Evolutionary conservation across 2,329 filamentous ascomycete genomes (phyloP).

Genomic region (Colletotrichum magnum): DNA sequence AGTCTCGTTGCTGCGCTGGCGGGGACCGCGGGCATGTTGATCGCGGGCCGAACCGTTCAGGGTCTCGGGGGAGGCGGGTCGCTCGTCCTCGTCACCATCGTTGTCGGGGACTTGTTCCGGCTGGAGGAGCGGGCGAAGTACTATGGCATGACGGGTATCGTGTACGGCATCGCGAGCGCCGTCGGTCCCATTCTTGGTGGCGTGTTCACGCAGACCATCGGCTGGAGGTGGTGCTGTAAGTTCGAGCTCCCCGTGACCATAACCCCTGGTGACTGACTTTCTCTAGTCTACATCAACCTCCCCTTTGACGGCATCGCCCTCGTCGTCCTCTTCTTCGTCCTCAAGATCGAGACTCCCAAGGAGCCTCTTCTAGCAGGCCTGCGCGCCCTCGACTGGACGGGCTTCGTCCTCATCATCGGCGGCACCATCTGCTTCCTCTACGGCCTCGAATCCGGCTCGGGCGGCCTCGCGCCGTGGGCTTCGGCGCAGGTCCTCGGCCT

Average conservation of each 20-base stretch:
- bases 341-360: constrained; percentile 70
- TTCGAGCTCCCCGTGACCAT: constrained; percentile 43
- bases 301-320: constrained; percentile 59
- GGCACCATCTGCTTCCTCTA: constrained; percentile 72
- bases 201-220: constrained; percentile 68
- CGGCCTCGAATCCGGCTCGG: constrained; percentile 71
- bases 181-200: constrained; percentile 71
- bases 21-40: constrained; percentile 43
- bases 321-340: constrained; percentile 41
- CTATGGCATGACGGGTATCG: constrained; percentile 70
- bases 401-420: constrained; percentile 68
- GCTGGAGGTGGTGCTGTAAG: constrained; percentile 69
- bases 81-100: constrained; percentile 53
- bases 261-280: not conserved
- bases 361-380: constrained; percentile 68
- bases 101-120: constrained; percentile 54
- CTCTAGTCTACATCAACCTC: constrained; percentile 59
- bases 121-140: constrained; percentile 53
- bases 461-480: constrained; percentile 65
- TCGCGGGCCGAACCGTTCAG: constrained; percentile 51
- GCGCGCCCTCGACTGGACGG: constrained; percentile 64
- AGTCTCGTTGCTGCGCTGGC: constrained; percentile 23
- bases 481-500: constrained; percentile 67
- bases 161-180: constrained; percentile 68
- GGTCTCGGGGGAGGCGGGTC: constrained; percentile 55